phyloP scores from a whole-genome alignment of 208 protist species.

The Acanthamoeba triangularis region DNA sequence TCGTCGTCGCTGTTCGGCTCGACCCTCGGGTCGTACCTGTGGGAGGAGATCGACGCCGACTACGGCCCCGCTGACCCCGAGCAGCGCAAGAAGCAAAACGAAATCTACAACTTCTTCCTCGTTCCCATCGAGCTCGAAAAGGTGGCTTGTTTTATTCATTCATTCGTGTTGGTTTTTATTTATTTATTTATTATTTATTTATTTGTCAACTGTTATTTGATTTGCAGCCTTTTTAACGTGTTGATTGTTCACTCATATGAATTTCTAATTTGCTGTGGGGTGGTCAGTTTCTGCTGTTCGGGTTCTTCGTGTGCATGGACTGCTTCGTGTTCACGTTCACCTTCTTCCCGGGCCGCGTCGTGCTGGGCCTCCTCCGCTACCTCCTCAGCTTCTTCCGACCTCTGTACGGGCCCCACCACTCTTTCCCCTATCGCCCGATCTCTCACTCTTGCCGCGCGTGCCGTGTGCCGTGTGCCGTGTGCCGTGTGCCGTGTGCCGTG shows the following conservation, averaged over 20 bases:
- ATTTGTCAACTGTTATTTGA: too few species aligned
- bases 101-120: constrained; percentile 75
- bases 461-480: too few species aligned
- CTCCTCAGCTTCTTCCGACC: neutral
- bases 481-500: too few species aligned
- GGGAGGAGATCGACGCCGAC: constrained; percentile 62
- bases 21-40: constrained; percentile 35
- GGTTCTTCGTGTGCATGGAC: constrained; percentile 90
- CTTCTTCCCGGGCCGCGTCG: constrained; percentile 86
- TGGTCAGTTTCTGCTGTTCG: constrained; percentile 81
- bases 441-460: neutral
- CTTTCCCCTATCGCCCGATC: neutral
- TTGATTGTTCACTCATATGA: neutral
- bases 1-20: neutral
- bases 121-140: constrained; percentile 61
- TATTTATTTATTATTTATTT: neutral
- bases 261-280: neutral
- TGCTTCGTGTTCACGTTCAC: constrained; percentile 89
- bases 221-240: too few species aligned
- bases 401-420: neutral
- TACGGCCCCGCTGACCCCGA: constrained; percentile 25
- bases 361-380: constrained; percentile 76
- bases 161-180: neutral
- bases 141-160: neutral
- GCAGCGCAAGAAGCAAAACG: constrained; percentile 62